These are phyloP conservation scores for Talaromyces sp. DNA, from an alignment of 2,329 filamentous ascomycete species.

Conservation along the genomic window DNA sequence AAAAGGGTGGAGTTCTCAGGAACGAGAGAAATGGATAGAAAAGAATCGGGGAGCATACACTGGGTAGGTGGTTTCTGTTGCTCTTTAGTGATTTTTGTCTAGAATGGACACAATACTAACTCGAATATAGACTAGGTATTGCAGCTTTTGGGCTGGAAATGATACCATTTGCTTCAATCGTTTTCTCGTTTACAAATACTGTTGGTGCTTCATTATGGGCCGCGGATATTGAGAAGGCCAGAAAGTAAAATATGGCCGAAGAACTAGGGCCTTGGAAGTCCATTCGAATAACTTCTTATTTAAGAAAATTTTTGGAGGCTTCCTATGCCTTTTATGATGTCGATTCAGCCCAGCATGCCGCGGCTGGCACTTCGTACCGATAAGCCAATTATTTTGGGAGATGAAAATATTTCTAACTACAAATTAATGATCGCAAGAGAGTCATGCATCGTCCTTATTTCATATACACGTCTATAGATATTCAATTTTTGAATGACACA, in stretches of 20 bases:
- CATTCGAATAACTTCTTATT: too few species aligned
- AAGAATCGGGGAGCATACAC: conserved; percentile 76
- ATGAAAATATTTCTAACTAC: too few species aligned
- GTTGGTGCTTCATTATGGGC: conserved; percentile 95
- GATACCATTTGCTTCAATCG: conserved; percentile 77
- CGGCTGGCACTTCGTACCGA: too few species aligned
- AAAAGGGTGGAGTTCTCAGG: conserved; percentile 73
- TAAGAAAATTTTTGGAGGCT: too few species aligned
- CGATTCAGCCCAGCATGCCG: too few species aligned
- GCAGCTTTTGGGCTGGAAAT: conserved; percentile 81
- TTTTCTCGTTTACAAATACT: conserved; percentile 88
- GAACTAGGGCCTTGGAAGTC: too few species aligned
- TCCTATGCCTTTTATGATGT: too few species aligned
- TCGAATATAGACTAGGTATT: conserved; percentile 63
- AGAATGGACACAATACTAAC: not conserved
- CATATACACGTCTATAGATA: too few species aligned
- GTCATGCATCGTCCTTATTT: too few species aligned
- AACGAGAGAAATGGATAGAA: conserved; percentile 70
- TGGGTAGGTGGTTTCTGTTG: conserved; percentile 60
- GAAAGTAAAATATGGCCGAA: conserved; percentile 18
- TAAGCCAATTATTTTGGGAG: too few species aligned
- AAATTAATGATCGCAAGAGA: too few species aligned
- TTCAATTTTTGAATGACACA: too few species aligned
- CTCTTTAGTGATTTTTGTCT: not conserved
- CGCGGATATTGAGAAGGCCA: conserved; percentile 71